Evolutionary conservation across 257 asterid genomes (phyloP).

Genomic region (Paulownia fortunei): DNA sequence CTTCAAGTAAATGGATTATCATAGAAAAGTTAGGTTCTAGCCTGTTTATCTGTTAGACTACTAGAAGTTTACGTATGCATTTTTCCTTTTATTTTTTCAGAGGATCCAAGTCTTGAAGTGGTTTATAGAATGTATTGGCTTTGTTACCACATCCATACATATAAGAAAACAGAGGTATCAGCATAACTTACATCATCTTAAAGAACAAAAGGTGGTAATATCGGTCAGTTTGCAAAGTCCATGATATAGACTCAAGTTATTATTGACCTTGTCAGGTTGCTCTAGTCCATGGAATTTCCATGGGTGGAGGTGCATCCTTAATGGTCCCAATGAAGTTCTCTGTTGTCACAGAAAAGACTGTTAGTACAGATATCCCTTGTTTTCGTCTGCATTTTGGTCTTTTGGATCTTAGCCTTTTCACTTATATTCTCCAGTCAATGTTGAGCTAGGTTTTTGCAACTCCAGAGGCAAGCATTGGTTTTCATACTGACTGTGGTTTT

Average conservation of each 20-base stretch:
- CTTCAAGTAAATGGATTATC: constrained; percentile 51
- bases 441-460: constrained; percentile 81
- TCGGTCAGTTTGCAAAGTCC: background rate
- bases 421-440: background rate
- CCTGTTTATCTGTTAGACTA: constrained; percentile 11
- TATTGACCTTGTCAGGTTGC: constrained; percentile 63
- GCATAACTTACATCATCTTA: constrained; percentile 12
- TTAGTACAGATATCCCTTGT: constrained; percentile 40
- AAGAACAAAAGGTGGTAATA: background rate
- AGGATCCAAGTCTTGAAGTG: constrained; percentile 84
- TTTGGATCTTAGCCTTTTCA: background rate
- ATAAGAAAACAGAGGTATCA: constrained; percentile 75
- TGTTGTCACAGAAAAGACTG: constrained; percentile 91
- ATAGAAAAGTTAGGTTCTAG: background rate
- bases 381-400: background rate
- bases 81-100: constrained; percentile 44
- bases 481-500: constrained; percentile 93
- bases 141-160: constrained; percentile 90
- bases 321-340: constrained; percentile 94
- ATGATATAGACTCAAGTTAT: background rate
- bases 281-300: constrained; percentile 87
- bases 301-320: constrained; percentile 99
- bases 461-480: constrained; percentile 96
- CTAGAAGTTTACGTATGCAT: constrained; percentile 13
- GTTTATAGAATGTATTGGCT: constrained; percentile 98